Conservation (phyloP, 352 stramenopile species). For the Globisporangium middletonii region DNA sequence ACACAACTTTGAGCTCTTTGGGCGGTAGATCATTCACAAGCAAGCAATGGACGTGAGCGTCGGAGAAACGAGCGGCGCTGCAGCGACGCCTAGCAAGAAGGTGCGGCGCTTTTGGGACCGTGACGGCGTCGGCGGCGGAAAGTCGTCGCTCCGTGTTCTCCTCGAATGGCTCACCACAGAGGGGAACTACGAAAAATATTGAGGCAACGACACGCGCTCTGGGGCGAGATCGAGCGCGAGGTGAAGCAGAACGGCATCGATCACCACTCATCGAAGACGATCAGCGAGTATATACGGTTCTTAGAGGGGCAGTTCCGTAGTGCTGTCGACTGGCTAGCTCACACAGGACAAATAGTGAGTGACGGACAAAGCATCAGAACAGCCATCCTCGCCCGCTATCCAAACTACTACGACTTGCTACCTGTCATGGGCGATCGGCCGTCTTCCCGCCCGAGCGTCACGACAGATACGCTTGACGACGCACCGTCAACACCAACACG, state of each 20-base stretch:
- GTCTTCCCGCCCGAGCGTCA: background rate
- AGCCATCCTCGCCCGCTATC: background rate
- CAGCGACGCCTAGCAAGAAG: background rate
- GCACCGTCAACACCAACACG: no score
- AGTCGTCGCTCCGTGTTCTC: background rate
- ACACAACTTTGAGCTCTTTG: background rate
- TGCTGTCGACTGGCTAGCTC: background rate
- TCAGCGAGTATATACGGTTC: background rate
- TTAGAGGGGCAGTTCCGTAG: background rate
- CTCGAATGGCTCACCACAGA: background rate
- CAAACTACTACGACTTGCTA: background rate
- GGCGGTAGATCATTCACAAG: background rate
- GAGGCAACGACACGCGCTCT: background rate
- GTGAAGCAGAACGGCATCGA: background rate
- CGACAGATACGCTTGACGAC: background rate
- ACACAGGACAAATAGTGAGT: background rate
- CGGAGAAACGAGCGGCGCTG: no score
- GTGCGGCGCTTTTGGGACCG: background rate
- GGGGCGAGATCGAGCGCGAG: background rate
- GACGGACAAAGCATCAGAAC: background rate
- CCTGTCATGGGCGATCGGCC: background rate
- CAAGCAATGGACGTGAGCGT: no score
- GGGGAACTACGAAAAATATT: background rate
- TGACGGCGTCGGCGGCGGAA: background rate
- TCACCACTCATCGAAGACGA: background rate